phyloP scores from a whole-genome alignment of 106 monocot species.

The Acorus calamus region DNA sequence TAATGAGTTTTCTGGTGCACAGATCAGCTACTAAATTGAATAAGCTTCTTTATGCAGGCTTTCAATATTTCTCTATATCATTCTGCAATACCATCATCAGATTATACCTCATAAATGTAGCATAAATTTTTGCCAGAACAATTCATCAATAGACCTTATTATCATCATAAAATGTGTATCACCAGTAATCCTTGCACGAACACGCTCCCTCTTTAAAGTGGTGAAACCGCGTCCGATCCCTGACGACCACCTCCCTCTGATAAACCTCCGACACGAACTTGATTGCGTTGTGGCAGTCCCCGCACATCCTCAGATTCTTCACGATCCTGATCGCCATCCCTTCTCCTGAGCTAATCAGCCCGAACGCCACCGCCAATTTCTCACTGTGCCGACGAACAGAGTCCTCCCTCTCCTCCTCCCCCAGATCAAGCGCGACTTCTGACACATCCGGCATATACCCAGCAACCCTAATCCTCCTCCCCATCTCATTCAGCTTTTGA shows the following conservation, averaged over 20 bases:
- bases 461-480: conserved; percentile 16
- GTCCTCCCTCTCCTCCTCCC: conserved; percentile 39
- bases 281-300: conserved; percentile 46
- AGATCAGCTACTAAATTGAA: too few species aligned
- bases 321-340: conserved; percentile 30
- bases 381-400: conserved; percentile 48
- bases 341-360: conserved; percentile 29
- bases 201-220: conserved; percentile 43
- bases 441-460: conserved; percentile 42
- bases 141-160: too few species aligned
- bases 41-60: too few species aligned
- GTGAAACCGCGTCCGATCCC: conserved; percentile 44
- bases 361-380: conserved; percentile 72
- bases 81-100: too few species aligned
- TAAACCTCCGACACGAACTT: conserved; percentile 40
- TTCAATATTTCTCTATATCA: too few species aligned
- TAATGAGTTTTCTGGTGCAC: too few species aligned
- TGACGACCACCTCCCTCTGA: conserved; percentile 33
- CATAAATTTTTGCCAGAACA: too few species aligned
- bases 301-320: conserved; percentile 50
- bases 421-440: conserved; percentile 25
- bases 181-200: conserved; percentile 55
- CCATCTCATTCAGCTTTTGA: conserved; percentile 41
- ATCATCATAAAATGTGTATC: conserved; percentile 2
- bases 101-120: too few species aligned